Evolutionary conservation across 768 basidiomycete genomes (phyloP).

Genomic region (Tulasnella calospora): DNA sequence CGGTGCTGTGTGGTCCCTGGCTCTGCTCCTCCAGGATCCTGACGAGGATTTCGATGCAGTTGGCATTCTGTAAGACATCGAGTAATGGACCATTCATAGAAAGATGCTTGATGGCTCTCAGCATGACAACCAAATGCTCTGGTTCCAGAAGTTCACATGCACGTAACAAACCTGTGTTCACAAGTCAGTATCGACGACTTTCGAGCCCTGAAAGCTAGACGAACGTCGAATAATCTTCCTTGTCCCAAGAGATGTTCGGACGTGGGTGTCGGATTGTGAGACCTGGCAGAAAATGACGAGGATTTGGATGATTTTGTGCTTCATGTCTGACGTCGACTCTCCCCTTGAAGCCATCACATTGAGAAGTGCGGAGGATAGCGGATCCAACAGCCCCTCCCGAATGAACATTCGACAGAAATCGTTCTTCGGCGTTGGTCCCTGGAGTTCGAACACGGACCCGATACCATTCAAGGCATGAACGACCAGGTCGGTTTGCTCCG

Average conservation of each 20-base stretch:
- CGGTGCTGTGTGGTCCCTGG: conserved; percentile 72
- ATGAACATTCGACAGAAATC: conserved; percentile 99
- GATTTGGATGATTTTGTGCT: conserved; percentile 85
- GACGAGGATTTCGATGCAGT: conserved; percentile 87
- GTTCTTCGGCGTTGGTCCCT: conserved; percentile 94
- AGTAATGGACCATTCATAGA: conserved; percentile 88
- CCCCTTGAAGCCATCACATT: conserved; percentile 72
- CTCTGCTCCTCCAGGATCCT: conserved; percentile 76
- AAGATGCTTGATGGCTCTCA: conserved; percentile 93
- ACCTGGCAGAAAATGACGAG: conserved; percentile 89
- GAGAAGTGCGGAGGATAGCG: conserved; percentile 81
- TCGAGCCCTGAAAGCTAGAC: conserved; percentile 36
- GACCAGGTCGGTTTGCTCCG: conserved; percentile 83
- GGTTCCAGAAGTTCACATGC: conserved; percentile 83
- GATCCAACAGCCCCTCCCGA: conserved; percentile 88
- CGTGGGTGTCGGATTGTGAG: conserved; percentile 91
- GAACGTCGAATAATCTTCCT: conserved; percentile 83
- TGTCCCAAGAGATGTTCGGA: conserved; percentile 86
- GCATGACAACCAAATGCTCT: conserved; percentile 80
- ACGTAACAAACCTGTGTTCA: conserved; percentile 64
- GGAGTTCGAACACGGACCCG: conserved; percentile 87
- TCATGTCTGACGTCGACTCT: conserved; percentile 63
- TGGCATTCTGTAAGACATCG: conserved; percentile 93
- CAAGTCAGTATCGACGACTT: not conserved
- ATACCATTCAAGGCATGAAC: conserved; percentile 93